phyloP scores from a whole-genome alignment of 139 green algal genomes.

The Volvox africanus region DNA sequence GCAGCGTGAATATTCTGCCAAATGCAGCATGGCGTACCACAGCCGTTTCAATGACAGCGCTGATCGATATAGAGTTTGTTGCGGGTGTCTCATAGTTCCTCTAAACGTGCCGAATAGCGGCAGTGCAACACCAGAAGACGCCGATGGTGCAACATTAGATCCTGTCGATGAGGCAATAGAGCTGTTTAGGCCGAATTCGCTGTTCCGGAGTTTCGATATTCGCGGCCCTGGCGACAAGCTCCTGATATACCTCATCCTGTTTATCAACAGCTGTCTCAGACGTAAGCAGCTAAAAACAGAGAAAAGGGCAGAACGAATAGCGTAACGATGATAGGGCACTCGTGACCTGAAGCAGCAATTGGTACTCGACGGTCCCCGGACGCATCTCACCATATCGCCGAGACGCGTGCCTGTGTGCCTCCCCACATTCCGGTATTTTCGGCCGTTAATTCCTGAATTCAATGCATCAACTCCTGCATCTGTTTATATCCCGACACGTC shows the following conservation, averaged over 20 bases:
- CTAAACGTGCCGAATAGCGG: background rate
- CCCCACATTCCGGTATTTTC: no score
- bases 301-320: no score
- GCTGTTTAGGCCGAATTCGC: conserved; percentile 71
- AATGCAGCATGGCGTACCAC: conserved; percentile 29
- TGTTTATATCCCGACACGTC: no score
- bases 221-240: conserved; percentile 70
- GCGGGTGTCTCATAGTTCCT: background rate
- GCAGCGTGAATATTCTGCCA: background rate
- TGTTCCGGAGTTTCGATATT: conserved; percentile 67
- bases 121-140: background rate
- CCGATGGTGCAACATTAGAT: conserved; percentile 42
- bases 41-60: conserved; percentile 15
- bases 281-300: conserved; percentile 17
- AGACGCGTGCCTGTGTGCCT: no score
- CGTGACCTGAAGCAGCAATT: no score
- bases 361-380: no score
- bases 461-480: no score
- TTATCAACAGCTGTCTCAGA: conserved; percentile 71
- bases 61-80: background rate
- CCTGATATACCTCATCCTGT: conserved; percentile 78
- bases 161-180: conserved; percentile 73
- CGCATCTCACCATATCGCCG: no score
- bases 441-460: no score
- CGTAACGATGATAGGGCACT: no score